Conservation (phyloP, 192 early-diverging fungal species). For the Pecoramyces ruminantium region DNA sequence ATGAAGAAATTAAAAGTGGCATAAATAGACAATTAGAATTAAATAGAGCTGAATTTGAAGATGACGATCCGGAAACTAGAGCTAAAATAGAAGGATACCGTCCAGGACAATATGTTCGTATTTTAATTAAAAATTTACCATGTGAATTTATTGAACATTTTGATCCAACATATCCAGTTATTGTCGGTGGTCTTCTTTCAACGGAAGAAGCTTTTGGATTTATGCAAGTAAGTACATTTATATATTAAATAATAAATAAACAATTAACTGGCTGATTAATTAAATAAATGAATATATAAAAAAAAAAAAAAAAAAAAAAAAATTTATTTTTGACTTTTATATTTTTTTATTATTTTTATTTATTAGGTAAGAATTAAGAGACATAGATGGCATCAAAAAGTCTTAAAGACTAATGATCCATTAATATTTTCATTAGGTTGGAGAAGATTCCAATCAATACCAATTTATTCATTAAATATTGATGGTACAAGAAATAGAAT, state of each 20-base stretch:
- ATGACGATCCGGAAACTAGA: slow-evolving; percentile 51
- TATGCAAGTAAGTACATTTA: slow-evolving; percentile 38
- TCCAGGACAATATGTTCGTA: slow-evolving; percentile 82
- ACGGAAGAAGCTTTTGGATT: slow-evolving; percentile 89
- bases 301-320: too few species aligned
- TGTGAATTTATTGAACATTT: slow-evolving; percentile 89
- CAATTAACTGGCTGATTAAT: too few species aligned
- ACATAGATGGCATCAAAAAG: slow-evolving; percentile 90
- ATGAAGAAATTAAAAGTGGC: slow-evolving; percentile 75
- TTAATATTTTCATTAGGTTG: slow-evolving; percentile 94
- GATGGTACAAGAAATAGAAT: slow-evolving; percentile 88
- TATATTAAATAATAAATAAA: too few species aligned
- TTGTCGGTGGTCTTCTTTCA: slow-evolving; percentile 75
- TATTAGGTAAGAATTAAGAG: slow-evolving; percentile 78
- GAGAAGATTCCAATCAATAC: slow-evolving; percentile 94
- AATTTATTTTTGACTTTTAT: too few species aligned
- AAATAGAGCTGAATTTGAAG: slow-evolving; percentile 76
- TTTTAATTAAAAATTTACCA: slow-evolving; percentile 79
- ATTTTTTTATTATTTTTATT: too few species aligned
- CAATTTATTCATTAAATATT: slow-evolving; percentile 70
- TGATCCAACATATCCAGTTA: slow-evolving; percentile 74
- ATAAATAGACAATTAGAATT: slow-evolving; percentile 65
- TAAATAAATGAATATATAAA: too few species aligned
- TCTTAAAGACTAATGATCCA: slow-evolving; percentile 95
- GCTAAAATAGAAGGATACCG: slow-evolving; percentile 81